These are phyloP conservation scores for Ottelia alismoides DNA, from an alignment of 106 monocot species.

Conservation along the genomic window DNA sequence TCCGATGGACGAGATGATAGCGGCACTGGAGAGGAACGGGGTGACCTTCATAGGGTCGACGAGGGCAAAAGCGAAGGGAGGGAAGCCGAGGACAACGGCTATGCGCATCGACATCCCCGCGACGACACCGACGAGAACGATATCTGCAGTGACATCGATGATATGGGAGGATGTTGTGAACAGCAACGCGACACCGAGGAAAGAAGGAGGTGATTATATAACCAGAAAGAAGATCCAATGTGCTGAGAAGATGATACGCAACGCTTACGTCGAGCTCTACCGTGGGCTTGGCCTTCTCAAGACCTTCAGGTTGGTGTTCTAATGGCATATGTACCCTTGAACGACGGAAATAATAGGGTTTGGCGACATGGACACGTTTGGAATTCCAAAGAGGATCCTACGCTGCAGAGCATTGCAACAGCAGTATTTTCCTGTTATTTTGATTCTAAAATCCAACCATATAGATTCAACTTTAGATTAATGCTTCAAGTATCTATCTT, in stretches of 20 bases:
- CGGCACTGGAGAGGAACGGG: conserved; percentile 80
- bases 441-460: too few relatives aligned
- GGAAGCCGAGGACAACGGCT: conserved; percentile 46
- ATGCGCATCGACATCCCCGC: conserved; percentile 90
- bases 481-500: too few relatives aligned
- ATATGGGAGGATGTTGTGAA: conserved; percentile 91
- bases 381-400: too few relatives aligned
- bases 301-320: conserved; percentile 91
- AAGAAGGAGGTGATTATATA: conserved; percentile 63
- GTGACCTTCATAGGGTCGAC: conserved; percentile 53
- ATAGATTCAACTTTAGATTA: too few relatives aligned
- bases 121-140: conserved; percentile 50
- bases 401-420: too few relatives aligned
- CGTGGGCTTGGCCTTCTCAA: conserved; percentile 75
- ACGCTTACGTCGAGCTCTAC: conserved; percentile 82
- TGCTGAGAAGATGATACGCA: conserved; percentile 89
- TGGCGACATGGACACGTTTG: too few relatives aligned
- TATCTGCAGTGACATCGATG: conserved; percentile 44
- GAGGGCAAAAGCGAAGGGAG: conserved; percentile 47
- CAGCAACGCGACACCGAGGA: conserved; percentile 19
- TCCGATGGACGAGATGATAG: conserved; percentile 56
- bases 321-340: too few relatives aligned
- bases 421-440: too few relatives aligned
- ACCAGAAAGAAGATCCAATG: conserved; percentile 78
- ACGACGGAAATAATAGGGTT: too few relatives aligned